Conservation (phyloP, 2,329 filamentous ascomycete genomes). For the Erysiphe neolycopersici region DNA sequence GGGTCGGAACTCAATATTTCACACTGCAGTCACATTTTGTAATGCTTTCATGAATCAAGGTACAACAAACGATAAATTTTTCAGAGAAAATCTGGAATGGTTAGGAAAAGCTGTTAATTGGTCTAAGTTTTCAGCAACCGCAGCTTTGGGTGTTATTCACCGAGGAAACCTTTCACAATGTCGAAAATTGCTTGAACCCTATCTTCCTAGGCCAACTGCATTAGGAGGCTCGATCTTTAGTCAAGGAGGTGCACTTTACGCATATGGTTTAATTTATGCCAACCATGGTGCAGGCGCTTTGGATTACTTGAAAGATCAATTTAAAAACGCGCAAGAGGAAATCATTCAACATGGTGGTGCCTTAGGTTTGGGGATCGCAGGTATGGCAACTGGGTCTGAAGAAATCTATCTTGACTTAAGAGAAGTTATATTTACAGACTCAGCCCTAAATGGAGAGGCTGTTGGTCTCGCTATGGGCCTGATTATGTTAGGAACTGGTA, state of each 20-base stretch:
- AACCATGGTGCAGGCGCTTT: constrained; percentile 87
- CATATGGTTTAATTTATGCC: constrained; percentile 85
- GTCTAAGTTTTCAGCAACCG: constrained; percentile 97
- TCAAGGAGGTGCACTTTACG: constrained; percentile 85
- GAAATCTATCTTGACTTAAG: constrained; percentile 81
- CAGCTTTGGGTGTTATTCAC: constrained; percentile 87
- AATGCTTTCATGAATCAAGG: constrained; percentile 99
- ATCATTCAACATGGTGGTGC: constrained; percentile 94
- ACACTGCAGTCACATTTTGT: constrained; percentile 87
- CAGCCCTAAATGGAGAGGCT: constrained; percentile 86
- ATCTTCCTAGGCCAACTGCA: constrained; percentile 54
- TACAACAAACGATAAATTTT: constrained; percentile 94
- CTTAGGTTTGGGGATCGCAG: constrained; percentile 80
- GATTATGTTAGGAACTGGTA: constrained; percentile 95
- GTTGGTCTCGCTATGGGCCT: constrained; percentile 91
- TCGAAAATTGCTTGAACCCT: constrained; percentile 78
- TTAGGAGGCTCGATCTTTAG: constrained; percentile 78
- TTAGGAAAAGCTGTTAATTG: constrained; percentile 95
- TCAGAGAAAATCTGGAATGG: constrained; percentile 95
- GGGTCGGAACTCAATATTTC: constrained; percentile 92
- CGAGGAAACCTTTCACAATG: constrained; percentile 84
- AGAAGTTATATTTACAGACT: constrained; percentile 71
- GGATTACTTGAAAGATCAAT: constrained; percentile 51
- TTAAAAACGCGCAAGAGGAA: constrained; percentile 55
- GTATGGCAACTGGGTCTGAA: constrained; percentile 84